These are phyloP conservation scores for Eimeria necatrix DNA, from an alignment of 169 alveolate species.

Conservation along the genomic window DNA sequence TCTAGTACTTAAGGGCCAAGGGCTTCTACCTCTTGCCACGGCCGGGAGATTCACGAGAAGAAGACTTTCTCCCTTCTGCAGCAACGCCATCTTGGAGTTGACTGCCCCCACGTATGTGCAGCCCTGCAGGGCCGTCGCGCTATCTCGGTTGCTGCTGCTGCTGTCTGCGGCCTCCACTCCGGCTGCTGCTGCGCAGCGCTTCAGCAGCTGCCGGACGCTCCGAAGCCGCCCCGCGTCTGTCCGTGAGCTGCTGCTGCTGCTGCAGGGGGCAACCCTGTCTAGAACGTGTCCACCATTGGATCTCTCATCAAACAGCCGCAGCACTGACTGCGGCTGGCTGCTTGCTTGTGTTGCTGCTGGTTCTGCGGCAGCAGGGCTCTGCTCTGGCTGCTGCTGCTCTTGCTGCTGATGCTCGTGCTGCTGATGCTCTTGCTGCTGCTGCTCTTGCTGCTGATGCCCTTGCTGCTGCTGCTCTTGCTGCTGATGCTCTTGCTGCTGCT, in stretches of 20 bases:
- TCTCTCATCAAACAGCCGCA: conserved; percentile 33
- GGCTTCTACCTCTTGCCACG: conserved; percentile 35
- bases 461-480: neutral
- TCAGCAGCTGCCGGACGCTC: conserved; percentile 27
- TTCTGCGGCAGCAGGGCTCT: conserved; percentile 1
- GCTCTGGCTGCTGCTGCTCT: conserved; percentile 30
- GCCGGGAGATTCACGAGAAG: conserved; percentile 56
- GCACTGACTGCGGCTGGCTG: conserved; percentile 9
- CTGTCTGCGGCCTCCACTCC: neutral
- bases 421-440: neutral
- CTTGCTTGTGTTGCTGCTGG: neutral
- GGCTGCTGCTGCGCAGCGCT: conserved; percentile 54
- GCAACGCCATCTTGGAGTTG: conserved; percentile 50
- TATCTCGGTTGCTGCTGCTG: neutral
- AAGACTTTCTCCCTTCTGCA: conserved; percentile 47
- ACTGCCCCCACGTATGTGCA: conserved; percentile 47
- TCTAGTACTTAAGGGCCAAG: neutral
- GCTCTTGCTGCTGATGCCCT: neutral
- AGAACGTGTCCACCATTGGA: conserved; percentile 22
- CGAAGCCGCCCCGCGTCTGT: conserved; percentile 56
- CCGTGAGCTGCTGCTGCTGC: conserved; percentile 22
- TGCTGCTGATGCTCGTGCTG: neutral
- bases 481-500: conserved; percentile 31
- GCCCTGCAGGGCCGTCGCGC: conserved; percentile 34
- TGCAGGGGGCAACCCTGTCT: neutral